These are phyloP conservation scores for Colletotrichum falcatum DNA, from an alignment of 2,329 filamentous ascomycete genomes.

Conservation along the genomic window DNA sequence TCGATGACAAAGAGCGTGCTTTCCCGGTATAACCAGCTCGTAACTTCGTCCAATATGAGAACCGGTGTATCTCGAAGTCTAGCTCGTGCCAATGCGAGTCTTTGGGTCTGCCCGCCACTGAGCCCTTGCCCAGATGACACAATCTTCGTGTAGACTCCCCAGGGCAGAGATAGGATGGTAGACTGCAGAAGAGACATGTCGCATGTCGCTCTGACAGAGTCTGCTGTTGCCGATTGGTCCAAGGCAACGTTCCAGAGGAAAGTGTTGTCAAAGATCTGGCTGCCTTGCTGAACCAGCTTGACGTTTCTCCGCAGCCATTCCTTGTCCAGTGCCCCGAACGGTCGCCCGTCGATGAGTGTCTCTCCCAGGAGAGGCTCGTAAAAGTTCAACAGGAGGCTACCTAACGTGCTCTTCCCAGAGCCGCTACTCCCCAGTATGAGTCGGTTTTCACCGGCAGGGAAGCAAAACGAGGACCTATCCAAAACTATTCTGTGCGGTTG, in stretches of 20 bases:
- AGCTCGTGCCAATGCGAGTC: slow-evolving; percentile 83
- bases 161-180: not conserved
- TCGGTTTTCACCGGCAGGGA: slow-evolving; percentile 77
- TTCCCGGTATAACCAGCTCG: slow-evolving; percentile 84
- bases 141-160: slow-evolving; percentile 78
- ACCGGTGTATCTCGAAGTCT: slow-evolving; percentile 81
- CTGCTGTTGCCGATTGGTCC: slow-evolving; percentile 66
- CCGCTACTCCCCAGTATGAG: slow-evolving; percentile 90
- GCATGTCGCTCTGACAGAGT: slow-evolving; percentile 71
- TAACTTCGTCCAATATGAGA: slow-evolving; percentile 89
- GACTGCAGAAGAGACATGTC: slow-evolving; percentile 76
- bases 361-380: slow-evolving; percentile 76
- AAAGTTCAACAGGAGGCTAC: slow-evolving; percentile 85
- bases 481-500: slow-evolving; percentile 72
- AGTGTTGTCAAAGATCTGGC: slow-evolving; percentile 83
- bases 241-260: slow-evolving; percentile 83
- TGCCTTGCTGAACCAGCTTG: slow-evolving; percentile 85
- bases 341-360: slow-evolving; percentile 76
- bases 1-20: slow-evolving; percentile 78
- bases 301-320: slow-evolving; percentile 83
- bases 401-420: slow-evolving; percentile 91
- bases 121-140: slow-evolving; percentile 77
- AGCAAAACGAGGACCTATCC: slow-evolving; percentile 72
- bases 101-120: slow-evolving; percentile 84
- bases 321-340: slow-evolving; percentile 71